These are phyloP conservation scores for Coniochaeta sp. DNA, from an alignment of 2,329 filamentous ascomycete genomes.

Conservation along the genomic window DNA sequence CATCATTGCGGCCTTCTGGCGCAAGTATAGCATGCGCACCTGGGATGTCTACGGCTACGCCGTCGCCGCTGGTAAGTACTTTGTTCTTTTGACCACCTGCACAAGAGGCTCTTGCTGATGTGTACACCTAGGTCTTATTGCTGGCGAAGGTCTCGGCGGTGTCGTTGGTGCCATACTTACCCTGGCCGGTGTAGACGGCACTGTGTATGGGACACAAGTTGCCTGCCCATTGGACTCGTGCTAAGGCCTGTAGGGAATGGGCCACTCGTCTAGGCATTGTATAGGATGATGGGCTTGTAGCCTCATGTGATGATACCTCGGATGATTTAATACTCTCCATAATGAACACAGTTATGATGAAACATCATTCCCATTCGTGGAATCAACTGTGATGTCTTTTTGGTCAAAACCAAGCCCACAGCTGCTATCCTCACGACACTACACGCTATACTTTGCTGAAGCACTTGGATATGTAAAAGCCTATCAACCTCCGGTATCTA, in stretches of 20 bases:
- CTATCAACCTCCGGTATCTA: too few relatives aligned
- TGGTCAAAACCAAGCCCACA: too few relatives aligned
- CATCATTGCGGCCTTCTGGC: constrained; percentile 43
- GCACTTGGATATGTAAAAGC: too few relatives aligned
- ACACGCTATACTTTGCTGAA: too few relatives aligned
- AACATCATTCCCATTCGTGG: neutral
- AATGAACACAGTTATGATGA: neutral
- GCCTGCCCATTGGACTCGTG: constrained; percentile 14
- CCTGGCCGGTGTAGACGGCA: constrained; percentile 15
- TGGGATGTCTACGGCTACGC: constrained; percentile 55
- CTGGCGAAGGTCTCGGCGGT: constrained; percentile 56
- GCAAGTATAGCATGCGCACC: constrained; percentile 38
- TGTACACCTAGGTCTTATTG: constrained; percentile 44
- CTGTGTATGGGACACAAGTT: constrained; percentile 11
- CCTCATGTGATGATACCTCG: constrained; percentile 1
- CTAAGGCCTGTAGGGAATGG: constrained; percentile 5
- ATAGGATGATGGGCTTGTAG: neutral
- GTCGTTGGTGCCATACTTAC: constrained; percentile 32
- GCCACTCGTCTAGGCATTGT: neutral
- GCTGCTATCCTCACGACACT: too few relatives aligned
- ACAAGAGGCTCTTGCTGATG: neutral
- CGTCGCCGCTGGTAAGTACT: constrained; percentile 27
- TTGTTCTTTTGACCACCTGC: neutral
- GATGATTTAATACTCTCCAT: neutral
- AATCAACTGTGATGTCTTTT: neutral